phyloP scores from a whole-genome alignment of 2,329 filamentous ascomycete species.

The Diaporthe aspalathi region DNA sequence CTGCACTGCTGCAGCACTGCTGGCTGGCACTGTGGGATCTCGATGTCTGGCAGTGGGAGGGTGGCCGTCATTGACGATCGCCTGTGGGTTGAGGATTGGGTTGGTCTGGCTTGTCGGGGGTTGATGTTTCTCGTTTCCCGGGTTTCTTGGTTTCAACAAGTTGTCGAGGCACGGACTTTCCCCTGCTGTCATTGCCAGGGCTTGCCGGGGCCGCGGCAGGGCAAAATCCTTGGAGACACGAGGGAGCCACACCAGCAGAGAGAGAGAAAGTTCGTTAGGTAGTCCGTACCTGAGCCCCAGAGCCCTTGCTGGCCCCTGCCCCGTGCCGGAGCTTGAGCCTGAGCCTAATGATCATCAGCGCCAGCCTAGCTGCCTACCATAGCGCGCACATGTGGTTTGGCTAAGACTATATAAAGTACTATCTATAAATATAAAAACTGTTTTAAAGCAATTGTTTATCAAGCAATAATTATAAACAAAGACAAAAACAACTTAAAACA shows the following conservation, averaged over 20 bases:
- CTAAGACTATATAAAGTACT: too few species aligned
- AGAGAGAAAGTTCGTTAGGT: background rate
- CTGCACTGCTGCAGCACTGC: background rate
- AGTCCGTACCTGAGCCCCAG: background rate
- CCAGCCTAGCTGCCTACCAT: too few species aligned
- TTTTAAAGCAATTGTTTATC: too few species aligned
- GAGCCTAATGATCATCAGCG: background rate
- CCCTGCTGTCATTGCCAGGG: constrained; percentile 12
- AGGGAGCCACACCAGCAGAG: background rate
- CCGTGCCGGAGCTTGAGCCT: constrained; percentile 10
- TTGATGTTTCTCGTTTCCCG: constrained; percentile 23
- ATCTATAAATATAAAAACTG: too few species aligned
- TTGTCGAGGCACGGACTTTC: constrained; percentile 21
- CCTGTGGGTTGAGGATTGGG: background rate
- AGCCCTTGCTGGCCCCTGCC: too few species aligned
- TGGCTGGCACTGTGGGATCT: background rate
- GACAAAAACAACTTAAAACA: too few species aligned
- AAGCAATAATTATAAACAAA: too few species aligned
- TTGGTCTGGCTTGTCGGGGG: constrained; percentile 12
- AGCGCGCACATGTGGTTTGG: too few species aligned
- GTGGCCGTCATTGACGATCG: constrained; percentile 21
- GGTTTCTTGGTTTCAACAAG: constrained; percentile 22
- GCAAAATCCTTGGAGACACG: constrained; percentile 26
- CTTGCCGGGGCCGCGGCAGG: background rate
- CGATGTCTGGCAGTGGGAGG: background rate